A percentile compares a stretch with the other conserved stretches of the same genome.
These are phyloP conservation scores for Aquanectria penicillioides DNA, from an alignment of 2,329 filamentous ascomycete species.

Conservation along the genomic window DNA sequence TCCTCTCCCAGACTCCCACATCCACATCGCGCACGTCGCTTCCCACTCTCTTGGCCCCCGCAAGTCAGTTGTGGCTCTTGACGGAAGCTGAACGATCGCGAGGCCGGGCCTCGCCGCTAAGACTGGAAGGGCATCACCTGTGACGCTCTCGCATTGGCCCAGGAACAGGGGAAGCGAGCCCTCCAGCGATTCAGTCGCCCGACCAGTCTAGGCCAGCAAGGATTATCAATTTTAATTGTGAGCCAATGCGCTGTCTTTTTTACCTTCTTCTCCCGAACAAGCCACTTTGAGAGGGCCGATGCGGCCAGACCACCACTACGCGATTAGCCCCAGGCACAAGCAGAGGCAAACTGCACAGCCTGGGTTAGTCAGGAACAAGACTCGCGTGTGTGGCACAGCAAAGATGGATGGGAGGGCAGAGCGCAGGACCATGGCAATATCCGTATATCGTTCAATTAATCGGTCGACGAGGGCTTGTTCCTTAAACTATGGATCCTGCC, in stretches of 20 bases:
- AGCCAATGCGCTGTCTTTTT: conserved; percentile 8
- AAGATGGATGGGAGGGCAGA: neutral
- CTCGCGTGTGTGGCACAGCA: conserved; percentile 10
- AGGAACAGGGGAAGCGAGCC: conserved; percentile 30
- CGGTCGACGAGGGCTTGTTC: neutral
- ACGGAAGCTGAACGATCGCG: conserved; percentile 18
- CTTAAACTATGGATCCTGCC: conserved; percentile 16
- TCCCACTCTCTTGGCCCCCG: conserved; percentile 20
- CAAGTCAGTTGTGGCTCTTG: conserved; percentile 38
- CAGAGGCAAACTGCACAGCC: neutral
- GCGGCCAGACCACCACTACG: neutral
- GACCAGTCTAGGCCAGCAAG: neutral
- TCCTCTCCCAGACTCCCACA: conserved; percentile 20
- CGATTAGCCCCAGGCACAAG: conserved; percentile 9
- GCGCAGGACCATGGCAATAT: neutral
- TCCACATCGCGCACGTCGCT: conserved; percentile 21
- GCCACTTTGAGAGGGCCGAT: conserved; percentile 7
- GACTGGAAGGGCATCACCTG: neutral
- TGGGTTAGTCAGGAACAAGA: conserved; percentile 15
- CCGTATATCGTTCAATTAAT: neutral
- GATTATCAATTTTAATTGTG: conserved; percentile 12
- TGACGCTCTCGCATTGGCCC: conserved; percentile 32
- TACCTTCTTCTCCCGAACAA: conserved; percentile 1
- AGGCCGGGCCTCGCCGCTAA: conserved; percentile 28
- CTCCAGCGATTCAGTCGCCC: conserved; percentile 10